Conservation (phyloP, 108 stramenopile genomes). For the Chaetoceros muelleri region DNA sequence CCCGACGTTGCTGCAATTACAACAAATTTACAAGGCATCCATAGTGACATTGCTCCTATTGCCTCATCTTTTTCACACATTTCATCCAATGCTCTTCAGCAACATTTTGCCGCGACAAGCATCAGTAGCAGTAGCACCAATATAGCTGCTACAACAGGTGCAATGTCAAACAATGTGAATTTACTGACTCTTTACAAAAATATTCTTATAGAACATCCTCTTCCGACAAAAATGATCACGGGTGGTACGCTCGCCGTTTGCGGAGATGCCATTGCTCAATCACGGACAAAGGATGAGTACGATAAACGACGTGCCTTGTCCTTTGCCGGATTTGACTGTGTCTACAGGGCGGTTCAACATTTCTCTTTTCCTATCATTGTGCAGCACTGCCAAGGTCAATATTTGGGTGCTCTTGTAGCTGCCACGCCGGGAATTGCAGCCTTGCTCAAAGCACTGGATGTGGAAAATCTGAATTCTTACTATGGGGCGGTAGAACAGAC, state of each 20-base stretch:
- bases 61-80: too few relatives aligned
- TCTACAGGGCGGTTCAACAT: conserved; percentile 56
- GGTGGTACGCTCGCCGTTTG: conserved; percentile 39
- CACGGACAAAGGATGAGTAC: conserved; percentile 28
- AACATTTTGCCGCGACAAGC: too few relatives aligned
- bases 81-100: too few relatives aligned
- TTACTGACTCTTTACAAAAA: conserved; percentile 28
- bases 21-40: too few relatives aligned
- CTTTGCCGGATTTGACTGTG: conserved; percentile 54
- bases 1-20: too few relatives aligned
- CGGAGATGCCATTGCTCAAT: conserved; percentile 58
- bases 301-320: conserved; percentile 35
- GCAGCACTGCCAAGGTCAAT: conserved; percentile 39
- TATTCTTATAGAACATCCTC: conserved; percentile 26
- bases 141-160: too few relatives aligned
- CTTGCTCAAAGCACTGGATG: conserved; percentile 5
- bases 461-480: conserved; percentile 1
- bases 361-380: conserved; percentile 47
- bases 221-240: conserved; percentile 60
- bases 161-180: conserved; percentile 14
- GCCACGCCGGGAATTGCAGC: conserved; percentile 4
- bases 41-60: too few relatives aligned
- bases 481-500: conserved; percentile 48
- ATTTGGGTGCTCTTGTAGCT: conserved; percentile 8
- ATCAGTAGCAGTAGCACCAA: too few relatives aligned